Evolutionary conservation across 306 rosid genomes (phyloP).

Genomic region (Glycyrrhiza uralensis): DNA sequence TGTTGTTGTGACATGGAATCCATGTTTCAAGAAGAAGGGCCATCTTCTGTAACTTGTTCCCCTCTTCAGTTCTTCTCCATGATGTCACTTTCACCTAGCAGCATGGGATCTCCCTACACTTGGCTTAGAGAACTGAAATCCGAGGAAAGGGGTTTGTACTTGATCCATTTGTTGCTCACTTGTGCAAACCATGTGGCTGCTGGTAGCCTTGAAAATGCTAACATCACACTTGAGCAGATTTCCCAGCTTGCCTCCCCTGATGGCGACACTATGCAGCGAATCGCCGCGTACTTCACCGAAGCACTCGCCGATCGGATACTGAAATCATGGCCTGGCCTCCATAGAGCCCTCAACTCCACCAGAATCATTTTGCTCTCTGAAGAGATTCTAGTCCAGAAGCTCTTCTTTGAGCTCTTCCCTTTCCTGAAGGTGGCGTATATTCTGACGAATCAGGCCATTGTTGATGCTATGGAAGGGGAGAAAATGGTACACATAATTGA

Average conservation of each 20-base stretch:
- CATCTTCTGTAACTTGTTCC: constrained; percentile 80
- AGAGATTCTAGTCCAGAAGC: constrained; percentile 62
- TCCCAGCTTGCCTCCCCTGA: constrained; percentile 72
- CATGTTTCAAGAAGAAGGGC: constrained; percentile 84
- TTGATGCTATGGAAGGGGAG: constrained; percentile 87
- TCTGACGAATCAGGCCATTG: constrained; percentile 78
- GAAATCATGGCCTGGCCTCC: constrained; percentile 78
- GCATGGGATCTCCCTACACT: constrained; percentile 64
- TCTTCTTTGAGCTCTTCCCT: constrained; percentile 71
- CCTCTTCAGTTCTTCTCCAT: constrained; percentile 72
- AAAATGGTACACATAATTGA: constrained; percentile 89
- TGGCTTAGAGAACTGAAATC: constrained; percentile 79
- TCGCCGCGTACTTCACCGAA: constrained; percentile 75
- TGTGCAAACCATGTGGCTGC: constrained; percentile 83
- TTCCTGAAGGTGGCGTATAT: constrained; percentile 70
- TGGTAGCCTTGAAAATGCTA: constrained; percentile 78
- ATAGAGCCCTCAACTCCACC: constrained; percentile 73
- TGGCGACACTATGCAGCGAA: constrained; percentile 89
- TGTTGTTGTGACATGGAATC: constrained; percentile 39
- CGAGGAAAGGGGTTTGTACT: constrained; percentile 75
- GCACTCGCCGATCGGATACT: constrained; percentile 82
- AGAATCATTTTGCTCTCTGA: constrained; percentile 58
- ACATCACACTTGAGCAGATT: constrained; percentile 70
- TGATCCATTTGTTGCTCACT: constrained; percentile 78
- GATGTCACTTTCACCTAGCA: constrained; percentile 69